phyloP scores from a whole-genome alignment of 768 basidiomycete species.

The Phylloporus rhodoxanthus region DNA sequence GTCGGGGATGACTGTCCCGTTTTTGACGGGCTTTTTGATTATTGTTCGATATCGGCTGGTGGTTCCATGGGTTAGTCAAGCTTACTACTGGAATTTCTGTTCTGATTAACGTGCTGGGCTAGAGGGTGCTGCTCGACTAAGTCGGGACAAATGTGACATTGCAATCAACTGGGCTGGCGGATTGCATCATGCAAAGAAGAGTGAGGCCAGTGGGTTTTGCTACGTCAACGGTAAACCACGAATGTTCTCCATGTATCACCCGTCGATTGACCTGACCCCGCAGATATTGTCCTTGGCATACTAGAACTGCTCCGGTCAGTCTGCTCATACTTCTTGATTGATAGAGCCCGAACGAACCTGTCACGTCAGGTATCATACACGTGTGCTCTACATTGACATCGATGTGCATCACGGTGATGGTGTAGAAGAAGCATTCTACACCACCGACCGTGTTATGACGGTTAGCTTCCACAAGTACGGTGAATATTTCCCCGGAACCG shows the following conservation, averaged over 20 bases:
- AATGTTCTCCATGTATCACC: not conserved
- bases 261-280: conserved; percentile 1
- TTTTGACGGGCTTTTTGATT: conserved; percentile 97
- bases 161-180: conserved; percentile 99
- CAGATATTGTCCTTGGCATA: conserved; percentile 96
- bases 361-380: conserved; percentile 69
- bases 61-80: conserved; percentile 87
- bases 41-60: conserved; percentile 99
- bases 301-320: conserved; percentile 81
- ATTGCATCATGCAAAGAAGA: conserved; percentile 97
- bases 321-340: not conserved
- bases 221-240: conserved; percentile 80
- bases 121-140: conserved; percentile 97
- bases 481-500: conserved; percentile 98
- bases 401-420: conserved; percentile 99
- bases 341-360: not conserved
- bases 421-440: conserved; percentile 99
- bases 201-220: conserved; percentile 98
- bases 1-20: conserved; percentile 99
- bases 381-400: conserved; percentile 97
- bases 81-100: not conserved
- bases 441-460: conserved; percentile 98
- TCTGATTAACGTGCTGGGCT: conserved; percentile 6
- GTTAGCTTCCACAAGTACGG: conserved; percentile 98
- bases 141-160: conserved; percentile 96